Evolutionary conservation across 495 filamentous ascomycete genomes (phyloP).

Genomic region (Aspergillus cavernicola): DNA sequence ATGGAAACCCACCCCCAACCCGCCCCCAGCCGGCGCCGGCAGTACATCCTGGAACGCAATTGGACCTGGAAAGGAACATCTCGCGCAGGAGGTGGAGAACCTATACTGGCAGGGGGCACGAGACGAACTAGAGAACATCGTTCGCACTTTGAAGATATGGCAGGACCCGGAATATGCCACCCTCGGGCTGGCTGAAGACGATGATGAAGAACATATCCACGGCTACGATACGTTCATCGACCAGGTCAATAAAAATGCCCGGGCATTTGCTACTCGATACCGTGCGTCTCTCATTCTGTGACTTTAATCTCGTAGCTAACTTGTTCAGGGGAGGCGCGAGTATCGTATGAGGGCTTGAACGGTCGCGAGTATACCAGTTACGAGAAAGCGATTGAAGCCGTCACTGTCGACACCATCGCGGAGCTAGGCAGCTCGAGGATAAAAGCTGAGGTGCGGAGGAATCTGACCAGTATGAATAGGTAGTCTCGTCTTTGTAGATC

Average conservation of each 20-base stretch:
- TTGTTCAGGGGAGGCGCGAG: not conserved
- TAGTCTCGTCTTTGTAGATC: not conserved
- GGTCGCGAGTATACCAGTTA: not conserved
- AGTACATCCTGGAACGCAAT: not conserved
- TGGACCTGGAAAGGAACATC: constrained; percentile 3
- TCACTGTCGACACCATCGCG: not conserved
- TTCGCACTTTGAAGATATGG: constrained; percentile 25
- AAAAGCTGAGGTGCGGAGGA: constrained; percentile 5
- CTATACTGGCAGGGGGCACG: constrained; percentile 30
- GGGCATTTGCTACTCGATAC: constrained; percentile 21
- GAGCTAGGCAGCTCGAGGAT: not conserved
- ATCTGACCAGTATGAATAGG: constrained; percentile 7
- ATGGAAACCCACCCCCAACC: constrained; percentile 1
- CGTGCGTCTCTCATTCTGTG: not conserved
- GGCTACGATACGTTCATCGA: constrained; percentile 33
- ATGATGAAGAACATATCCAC: constrained; percentile 22
- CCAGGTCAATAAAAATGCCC: constrained; percentile 25
- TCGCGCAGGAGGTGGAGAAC: constrained; percentile 16
- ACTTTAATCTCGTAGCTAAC: not conserved
- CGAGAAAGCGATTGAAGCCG: not conserved
- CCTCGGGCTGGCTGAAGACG: constrained; percentile 13
- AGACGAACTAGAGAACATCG: constrained; percentile 23
- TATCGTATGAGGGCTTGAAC: not conserved
- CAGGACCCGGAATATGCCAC: constrained; percentile 15
- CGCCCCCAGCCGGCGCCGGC: not conserved